Conservation (phyloP, 2,329 filamentous ascomycete species). For the Colletotrichum eremochloae region DNA sequence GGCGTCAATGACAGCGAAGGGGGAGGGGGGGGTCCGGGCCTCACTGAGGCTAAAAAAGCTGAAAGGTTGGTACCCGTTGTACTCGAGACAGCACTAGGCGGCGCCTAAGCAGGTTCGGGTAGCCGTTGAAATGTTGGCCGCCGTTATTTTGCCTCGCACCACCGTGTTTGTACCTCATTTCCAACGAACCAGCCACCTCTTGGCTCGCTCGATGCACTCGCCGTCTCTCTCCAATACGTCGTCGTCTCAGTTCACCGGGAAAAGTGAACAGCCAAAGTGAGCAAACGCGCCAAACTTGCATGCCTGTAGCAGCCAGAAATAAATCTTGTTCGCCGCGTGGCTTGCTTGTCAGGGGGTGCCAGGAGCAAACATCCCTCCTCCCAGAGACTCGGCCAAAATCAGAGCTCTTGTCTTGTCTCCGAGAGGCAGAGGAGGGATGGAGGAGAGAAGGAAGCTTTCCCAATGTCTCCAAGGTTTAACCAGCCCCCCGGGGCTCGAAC, state of each 20-base stretch:
- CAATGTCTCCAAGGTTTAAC: conserved; percentile 33
- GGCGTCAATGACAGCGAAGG: conserved; percentile 14
- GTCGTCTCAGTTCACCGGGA: conserved; percentile 22
- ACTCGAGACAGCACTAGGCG: conserved; percentile 40
- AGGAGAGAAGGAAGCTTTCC: conserved; percentile 11
- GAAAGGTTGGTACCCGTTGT: conserved; percentile 40
- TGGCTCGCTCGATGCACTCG: conserved; percentile 41
- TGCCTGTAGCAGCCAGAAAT: background rate
- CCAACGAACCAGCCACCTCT: conserved; percentile 40
- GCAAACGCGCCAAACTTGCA: background rate
- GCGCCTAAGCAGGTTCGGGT: conserved; percentile 33
- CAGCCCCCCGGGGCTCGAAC: conserved; percentile 33
- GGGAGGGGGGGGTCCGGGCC: background rate
- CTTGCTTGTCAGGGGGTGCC: conserved; percentile 14
- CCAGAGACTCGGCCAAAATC: conserved; percentile 18
- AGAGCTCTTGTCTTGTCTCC: conserved; percentile 21
- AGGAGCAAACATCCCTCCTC: background rate
- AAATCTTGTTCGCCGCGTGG: conserved; percentile 10
- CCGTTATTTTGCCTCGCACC: conserved; percentile 35
- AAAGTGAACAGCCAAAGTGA: background rate
- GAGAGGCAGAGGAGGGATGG: background rate
- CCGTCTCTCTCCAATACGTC: conserved; percentile 16
- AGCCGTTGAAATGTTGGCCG: conserved; percentile 40
- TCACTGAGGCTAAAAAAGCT: conserved; percentile 39
- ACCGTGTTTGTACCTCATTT: conserved; percentile 40